phyloP scores from a whole-genome alignment of 2,329 filamentous ascomycete species.

The Zelopaecilomyces penicillatus region DNA sequence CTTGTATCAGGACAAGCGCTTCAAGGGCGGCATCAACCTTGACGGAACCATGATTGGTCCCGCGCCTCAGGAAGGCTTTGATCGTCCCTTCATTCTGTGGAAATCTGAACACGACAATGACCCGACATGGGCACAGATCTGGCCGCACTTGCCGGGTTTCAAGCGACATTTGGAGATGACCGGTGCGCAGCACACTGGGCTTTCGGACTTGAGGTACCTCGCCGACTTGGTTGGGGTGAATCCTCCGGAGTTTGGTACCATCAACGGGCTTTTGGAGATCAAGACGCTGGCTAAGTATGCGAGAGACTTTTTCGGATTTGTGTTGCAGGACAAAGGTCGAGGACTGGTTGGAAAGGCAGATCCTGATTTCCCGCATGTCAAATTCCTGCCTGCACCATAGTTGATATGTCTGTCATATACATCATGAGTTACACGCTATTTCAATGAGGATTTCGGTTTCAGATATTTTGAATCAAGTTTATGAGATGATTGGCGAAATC shows the following conservation, averaged over 20 bases:
- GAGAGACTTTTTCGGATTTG: conserved; percentile 5
- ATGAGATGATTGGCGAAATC: too few relatives aligned
- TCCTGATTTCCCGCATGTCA: conserved; percentile 1
- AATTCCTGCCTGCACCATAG: background rate
- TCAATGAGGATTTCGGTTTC: too few relatives aligned
- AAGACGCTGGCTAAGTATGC: background rate
- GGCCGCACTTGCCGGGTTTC: conserved; percentile 1
- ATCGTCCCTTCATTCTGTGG: conserved; percentile 1
- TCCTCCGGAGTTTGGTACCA: background rate
- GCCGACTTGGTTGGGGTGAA: conserved; percentile 1
- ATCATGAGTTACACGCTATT: too few relatives aligned
- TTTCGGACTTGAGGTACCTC: conserved; percentile 1
- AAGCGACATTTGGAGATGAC: background rate
- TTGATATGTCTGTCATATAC: too few relatives aligned
- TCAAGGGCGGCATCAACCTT: conserved; percentile 6
- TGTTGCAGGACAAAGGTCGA: background rate
- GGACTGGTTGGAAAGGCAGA: conserved; percentile 1
- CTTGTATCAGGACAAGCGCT: conserved; percentile 2
- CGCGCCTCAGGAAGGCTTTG: background rate
- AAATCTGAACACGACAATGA: background rate
- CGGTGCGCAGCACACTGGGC: conserved; percentile 1
- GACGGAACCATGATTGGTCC: conserved; percentile 5
- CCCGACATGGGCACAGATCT: conserved; percentile 1
- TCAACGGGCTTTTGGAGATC: conserved; percentile 1
- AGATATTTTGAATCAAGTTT: too few relatives aligned